Conservation (phyloP, 805 yeast species). For the Vanderwaltozyma polyspora region DNA sequence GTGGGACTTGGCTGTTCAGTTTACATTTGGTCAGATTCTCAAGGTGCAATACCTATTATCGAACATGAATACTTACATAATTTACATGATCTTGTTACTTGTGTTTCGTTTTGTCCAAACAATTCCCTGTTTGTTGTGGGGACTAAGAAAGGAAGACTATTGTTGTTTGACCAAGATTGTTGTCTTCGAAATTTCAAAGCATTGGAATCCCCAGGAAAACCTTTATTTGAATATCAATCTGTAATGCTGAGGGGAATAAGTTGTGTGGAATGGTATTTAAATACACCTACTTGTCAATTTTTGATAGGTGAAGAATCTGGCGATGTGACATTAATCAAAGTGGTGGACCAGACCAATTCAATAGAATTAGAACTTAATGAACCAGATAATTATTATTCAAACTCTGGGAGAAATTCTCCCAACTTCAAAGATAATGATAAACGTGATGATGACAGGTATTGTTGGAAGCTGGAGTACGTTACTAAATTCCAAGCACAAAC, state of each 20-base stretch:
- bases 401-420: too few species aligned
- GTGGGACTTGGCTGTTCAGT: slow-evolving; percentile 55
- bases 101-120: slow-evolving; percentile 43
- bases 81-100: slow-evolving; percentile 36
- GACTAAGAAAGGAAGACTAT: slow-evolving; percentile 44
- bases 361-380: too few species aligned
- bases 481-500: slow-evolving; percentile 35
- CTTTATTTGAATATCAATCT: slow-evolving; percentile 14
- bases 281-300: slow-evolving; percentile 23
- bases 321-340: slow-evolving; percentile 35
- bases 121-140: slow-evolving; percentile 43
- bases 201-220: slow-evolving; percentile 4
- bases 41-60: slow-evolving; percentile 35
- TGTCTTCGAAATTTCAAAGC: slow-evolving; percentile 7
- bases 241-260: slow-evolving; percentile 36
- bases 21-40: slow-evolving; percentile 50
- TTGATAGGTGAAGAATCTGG: slow-evolving; percentile 62
- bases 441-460: not conserved
- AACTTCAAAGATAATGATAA: not conserved
- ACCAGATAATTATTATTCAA: too few species aligned
- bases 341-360: too few species aligned
- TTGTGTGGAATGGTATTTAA: slow-evolving; percentile 48
- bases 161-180: slow-evolving; percentile 32
- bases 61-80: slow-evolving; percentile 26
- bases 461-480: slow-evolving; percentile 10